phyloP scores from a whole-genome alignment of 2,329 filamentous ascomycete genomes.

The Aspergillus fumigatus region DNA sequence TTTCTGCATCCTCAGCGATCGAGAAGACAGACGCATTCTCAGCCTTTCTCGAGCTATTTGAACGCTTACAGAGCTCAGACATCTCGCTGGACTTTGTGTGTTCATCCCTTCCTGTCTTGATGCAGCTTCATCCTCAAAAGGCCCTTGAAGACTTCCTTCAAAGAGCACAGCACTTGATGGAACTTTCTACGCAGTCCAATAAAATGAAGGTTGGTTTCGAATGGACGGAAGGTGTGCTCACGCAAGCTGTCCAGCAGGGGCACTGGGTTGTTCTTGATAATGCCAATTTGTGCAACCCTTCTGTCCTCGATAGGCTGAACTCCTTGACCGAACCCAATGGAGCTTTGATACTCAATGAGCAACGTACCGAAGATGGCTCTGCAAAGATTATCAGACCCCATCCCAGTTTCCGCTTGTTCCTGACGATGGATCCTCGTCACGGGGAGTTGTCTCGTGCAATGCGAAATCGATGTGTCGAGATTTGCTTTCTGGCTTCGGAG shows the following conservation, averaged over 20 bases:
- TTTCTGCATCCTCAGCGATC: constrained; percentile 25
- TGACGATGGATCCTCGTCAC: constrained; percentile 87
- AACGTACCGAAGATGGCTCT: constrained; percentile 75
- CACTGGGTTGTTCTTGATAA: constrained; percentile 95
- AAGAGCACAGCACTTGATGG: constrained; percentile 49
- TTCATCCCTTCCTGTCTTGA: constrained; percentile 30
- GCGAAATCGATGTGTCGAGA: constrained; percentile 90
- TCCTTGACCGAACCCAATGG: constrained; percentile 90
- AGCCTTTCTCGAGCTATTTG: constrained; percentile 29
- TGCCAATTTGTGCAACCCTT: constrained; percentile 92
- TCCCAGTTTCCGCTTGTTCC: constrained; percentile 81
- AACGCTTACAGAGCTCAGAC: constrained; percentile 25
- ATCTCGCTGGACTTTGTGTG: constrained; percentile 28
- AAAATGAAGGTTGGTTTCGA: constrained; percentile 72
- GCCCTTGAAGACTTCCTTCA: constrained; percentile 47
- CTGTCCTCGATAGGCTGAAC: constrained; percentile 89
- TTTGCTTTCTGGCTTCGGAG: constrained; percentile 61
- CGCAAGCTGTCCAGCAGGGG: constrained; percentile 79
- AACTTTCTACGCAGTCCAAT: constrained; percentile 54
- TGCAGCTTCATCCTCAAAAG: constrained; percentile 41
- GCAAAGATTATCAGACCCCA: constrained; percentile 78
- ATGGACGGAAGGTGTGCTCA: constrained; percentile 90
- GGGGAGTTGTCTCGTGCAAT: constrained; percentile 94
- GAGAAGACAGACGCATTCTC: constrained; percentile 18
- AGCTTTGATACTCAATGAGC: constrained; percentile 85